Base-by-base conservation (phyloP, 2,329 filamentous ascomycete genomes). In the Xylogone sp. region DNA sequence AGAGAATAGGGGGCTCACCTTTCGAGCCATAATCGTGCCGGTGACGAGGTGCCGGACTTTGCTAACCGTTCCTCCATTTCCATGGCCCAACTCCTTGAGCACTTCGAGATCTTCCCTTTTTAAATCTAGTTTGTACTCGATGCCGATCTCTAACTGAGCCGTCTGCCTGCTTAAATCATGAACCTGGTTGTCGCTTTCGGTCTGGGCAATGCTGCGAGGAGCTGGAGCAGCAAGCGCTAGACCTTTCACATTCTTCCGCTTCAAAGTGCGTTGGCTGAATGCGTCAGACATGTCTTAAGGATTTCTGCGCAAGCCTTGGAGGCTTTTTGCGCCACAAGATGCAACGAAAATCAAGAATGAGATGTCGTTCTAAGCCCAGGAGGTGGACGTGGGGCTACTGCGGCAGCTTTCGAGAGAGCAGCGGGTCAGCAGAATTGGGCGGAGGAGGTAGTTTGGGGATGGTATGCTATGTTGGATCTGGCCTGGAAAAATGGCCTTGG, bases 221-320 rank as follows among this genome's bases (percentile, higher is more conserved):
- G 87, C 80, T 21, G 87, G 84, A 46, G 89, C 85, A 64, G 84
- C 92, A 67, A 99, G 78, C 60, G 91, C 92, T 47, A 99, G 86
- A 34, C 92, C 93, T 76, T 97, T 97, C 71, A 96, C 88, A 70
- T 99, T 99, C 83, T 97, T 97, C 79, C 93, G 87, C 85, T 97
- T 97, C 86, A 99, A 88, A 56, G 94, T 95, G 72, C 82, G 82
- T 72, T 81, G 81, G 57, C 81, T 80, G 64, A 85, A 82, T 62
- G 51, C 59, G 49, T 65, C 65, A 39, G 79, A 78, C 83, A 86
- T 86, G 67, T 59, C n/a, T 69, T 55, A 51, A 43, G 42, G 31
- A 16, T 21, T 49, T 51, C 34, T 39, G 34, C 34, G 34, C 34
- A 39, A 39, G 34, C 34, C 34, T 39, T 39, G 34, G 8, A 39